Conservation (phyloP, 768 basidiomycete species). For the Kwoniella mangroviensis region DNA sequence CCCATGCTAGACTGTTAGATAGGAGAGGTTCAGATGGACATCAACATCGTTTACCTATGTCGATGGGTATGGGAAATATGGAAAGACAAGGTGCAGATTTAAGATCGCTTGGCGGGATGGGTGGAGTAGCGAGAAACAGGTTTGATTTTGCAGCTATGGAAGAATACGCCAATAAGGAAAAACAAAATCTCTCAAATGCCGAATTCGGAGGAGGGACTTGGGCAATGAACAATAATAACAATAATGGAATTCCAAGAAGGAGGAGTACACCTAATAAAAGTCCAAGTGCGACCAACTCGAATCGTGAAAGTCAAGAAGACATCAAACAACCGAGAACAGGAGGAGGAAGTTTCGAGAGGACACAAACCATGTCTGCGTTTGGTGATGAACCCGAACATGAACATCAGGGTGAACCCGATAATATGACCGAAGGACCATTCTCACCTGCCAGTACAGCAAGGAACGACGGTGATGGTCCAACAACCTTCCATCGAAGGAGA, state of each 20-base stretch:
- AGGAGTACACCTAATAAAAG: slow-evolving; percentile 12
- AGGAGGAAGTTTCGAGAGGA: slow-evolving; percentile 35
- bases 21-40: slow-evolving; percentile 25
- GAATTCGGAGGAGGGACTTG: slow-evolving; percentile 4
- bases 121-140: slow-evolving; percentile 31
- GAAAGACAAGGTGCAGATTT: slow-evolving; percentile 14
- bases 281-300: slow-evolving; percentile 2
- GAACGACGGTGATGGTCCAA: slow-evolving; percentile 25
- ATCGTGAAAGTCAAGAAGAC: slow-evolving; percentile 10
- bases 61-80: slow-evolving; percentile 8
- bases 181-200: slow-evolving; percentile 13
- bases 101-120: slow-evolving; percentile 40
- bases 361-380: slow-evolving; percentile 37
- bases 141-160: slow-evolving; percentile 55
- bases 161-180: slow-evolving; percentile 50
- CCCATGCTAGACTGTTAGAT: slow-evolving; percentile 29
- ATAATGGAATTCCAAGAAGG: slow-evolving; percentile 24
- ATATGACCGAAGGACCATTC: slow-evolving; percentile 16
- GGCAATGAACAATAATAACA: slow-evolving; percentile 1
- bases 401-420: slow-evolving; percentile 1
- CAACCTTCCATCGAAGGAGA: slow-evolving; percentile 61
- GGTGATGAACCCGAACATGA: slow-evolving; percentile 34
- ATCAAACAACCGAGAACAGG: slow-evolving; percentile 30
- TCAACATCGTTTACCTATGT: slow-evolving; percentile 14
- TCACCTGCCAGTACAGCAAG: slow-evolving; percentile 35